phyloP scores from a whole-genome alignment of 768 basidiomycete genomes.

The Paxillus involutus region DNA sequence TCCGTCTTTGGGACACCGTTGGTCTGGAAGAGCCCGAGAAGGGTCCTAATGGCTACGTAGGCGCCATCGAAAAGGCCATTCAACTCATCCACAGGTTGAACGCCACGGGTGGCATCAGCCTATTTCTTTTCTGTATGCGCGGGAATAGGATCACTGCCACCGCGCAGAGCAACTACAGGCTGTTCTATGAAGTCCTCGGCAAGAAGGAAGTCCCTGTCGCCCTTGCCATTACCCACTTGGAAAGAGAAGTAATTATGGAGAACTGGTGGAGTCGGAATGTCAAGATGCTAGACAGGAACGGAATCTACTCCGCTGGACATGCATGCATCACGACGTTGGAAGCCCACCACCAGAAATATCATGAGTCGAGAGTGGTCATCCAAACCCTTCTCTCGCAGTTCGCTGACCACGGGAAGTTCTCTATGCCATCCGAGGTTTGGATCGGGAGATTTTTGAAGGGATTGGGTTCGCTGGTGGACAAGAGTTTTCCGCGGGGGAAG shows the following conservation, averaged over 20 bases:
- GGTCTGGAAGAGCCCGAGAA: slow-evolving; percentile 18
- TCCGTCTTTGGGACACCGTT: slow-evolving; percentile 19
- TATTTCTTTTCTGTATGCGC: slow-evolving; percentile 35
- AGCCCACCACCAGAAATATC: slow-evolving; percentile 13
- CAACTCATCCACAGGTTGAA: slow-evolving; percentile 25
- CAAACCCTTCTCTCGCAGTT: not conserved
- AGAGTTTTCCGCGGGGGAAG: not conserved
- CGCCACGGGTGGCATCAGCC: slow-evolving; percentile 26
- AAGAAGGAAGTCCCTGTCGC: slow-evolving; percentile 30
- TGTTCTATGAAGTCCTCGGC: slow-evolving; percentile 22
- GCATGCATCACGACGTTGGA: slow-evolving; percentile 15
- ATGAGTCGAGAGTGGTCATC: slow-evolving; percentile 24
- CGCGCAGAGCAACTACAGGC: slow-evolving; percentile 29
- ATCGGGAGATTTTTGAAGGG: slow-evolving; percentile 2
- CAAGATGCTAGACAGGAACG: slow-evolving; percentile 1
- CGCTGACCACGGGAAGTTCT: slow-evolving; percentile 5
- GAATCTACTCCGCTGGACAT: slow-evolving; percentile 9
- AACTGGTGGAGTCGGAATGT: slow-evolving; percentile 19
- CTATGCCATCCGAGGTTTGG: slow-evolving; percentile 2
- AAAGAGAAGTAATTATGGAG: slow-evolving; percentile 20
- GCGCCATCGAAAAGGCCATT: slow-evolving; percentile 14
- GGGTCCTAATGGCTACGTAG: slow-evolving; percentile 1
- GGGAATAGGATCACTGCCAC: slow-evolving; percentile 29
- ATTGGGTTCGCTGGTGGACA: not conserved
- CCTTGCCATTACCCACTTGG: slow-evolving; percentile 34